Evolutionary conservation across 2,329 filamentous ascomycete genomes (phyloP).

Genomic region (Venturia pyrina): DNA sequence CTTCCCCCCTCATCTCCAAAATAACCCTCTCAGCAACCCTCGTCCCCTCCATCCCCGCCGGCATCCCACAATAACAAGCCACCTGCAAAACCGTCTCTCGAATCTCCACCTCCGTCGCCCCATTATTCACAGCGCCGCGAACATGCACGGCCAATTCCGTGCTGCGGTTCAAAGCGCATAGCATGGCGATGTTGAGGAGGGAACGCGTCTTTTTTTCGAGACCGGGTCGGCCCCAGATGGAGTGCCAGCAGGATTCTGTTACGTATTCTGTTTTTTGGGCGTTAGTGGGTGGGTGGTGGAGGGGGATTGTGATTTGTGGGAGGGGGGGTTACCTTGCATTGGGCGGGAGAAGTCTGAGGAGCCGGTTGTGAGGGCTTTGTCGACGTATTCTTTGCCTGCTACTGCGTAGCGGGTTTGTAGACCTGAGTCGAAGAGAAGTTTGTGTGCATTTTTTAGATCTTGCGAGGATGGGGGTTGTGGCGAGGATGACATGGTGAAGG

Average conservation of each 20-base stretch:
- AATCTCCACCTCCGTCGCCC: conserved; percentile 51
- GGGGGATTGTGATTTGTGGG: too few species aligned
- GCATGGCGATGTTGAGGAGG: conserved; percentile 55
- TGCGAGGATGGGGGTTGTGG: not conserved
- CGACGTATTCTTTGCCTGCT: conserved; percentile 51
- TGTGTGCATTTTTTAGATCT: conserved; percentile 31
- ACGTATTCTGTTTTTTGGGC: conserved; percentile 22
- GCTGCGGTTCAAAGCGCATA: conserved; percentile 50
- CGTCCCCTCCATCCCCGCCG: conserved; percentile 45
- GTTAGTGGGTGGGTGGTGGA: too few species aligned
- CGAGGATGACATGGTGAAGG: conserved; percentile 9
- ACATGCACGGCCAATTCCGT: conserved; percentile 53
- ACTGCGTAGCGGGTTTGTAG: conserved; percentile 50
- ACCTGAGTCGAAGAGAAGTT: conserved; percentile 50
- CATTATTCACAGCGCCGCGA: conserved; percentile 54
- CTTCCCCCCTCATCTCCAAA: conserved; percentile 37
- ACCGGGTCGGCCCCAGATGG: conserved; percentile 53
- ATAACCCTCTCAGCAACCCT: conserved; percentile 41
- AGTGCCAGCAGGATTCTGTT: conserved; percentile 56
- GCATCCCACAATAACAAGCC: conserved; percentile 44
- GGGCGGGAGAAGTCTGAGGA: conserved; percentile 49
- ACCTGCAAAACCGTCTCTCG: conserved; percentile 46
- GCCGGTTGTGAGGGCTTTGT: conserved; percentile 45
- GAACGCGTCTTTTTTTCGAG: conserved; percentile 51
- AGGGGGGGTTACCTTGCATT: conserved; percentile 33